These are phyloP conservation scores for Vanrija sp. DNA, from an alignment of 1,284 basidiomycete species.

Conservation along the genomic window DNA sequence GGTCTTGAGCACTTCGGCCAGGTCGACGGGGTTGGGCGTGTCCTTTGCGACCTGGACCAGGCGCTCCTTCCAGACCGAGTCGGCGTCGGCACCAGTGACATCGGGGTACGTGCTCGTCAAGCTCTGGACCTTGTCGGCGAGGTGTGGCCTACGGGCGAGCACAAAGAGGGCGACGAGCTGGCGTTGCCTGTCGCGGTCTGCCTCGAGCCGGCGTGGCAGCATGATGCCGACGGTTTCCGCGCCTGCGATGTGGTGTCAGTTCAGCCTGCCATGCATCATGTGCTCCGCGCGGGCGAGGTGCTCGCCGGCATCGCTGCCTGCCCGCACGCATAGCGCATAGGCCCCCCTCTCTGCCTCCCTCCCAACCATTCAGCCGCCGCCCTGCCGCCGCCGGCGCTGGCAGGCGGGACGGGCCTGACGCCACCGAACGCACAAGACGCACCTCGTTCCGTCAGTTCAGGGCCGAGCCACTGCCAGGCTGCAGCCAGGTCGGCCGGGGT, in stretches of 20 bases:
- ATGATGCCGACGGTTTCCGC: conserved; percentile 30
- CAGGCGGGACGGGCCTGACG: conserved; percentile 1
- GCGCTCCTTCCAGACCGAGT: conserved; percentile 16
- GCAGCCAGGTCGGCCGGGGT: conserved; percentile 23
- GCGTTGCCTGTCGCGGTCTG: conserved; percentile 21
- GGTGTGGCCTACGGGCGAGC: conserved; percentile 22
- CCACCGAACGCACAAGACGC: conserved; percentile 9
- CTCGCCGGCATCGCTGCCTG: neutral
- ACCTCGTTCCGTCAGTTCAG: conserved; percentile 31
- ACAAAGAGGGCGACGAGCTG: conserved; percentile 28
- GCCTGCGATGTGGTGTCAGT: conserved; percentile 15
- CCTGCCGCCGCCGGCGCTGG: neutral
- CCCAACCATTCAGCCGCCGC: neutral
- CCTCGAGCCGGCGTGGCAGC: conserved; percentile 21
- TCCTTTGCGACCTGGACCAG: conserved; percentile 16
- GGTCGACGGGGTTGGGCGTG: conserved; percentile 21
- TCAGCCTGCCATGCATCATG: neutral
- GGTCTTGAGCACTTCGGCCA: conserved; percentile 32
- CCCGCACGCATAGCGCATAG: neutral
- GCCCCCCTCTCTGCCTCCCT: neutral
- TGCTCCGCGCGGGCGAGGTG: neutral
- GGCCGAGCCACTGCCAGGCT: conserved; percentile 35
- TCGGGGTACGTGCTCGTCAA: conserved; percentile 16
- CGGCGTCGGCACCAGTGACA: neutral
- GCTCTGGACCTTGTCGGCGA: conserved; percentile 24